Conservation (phyloP, 768 basidiomycete species). For the Boletus coccyginus region DNA sequence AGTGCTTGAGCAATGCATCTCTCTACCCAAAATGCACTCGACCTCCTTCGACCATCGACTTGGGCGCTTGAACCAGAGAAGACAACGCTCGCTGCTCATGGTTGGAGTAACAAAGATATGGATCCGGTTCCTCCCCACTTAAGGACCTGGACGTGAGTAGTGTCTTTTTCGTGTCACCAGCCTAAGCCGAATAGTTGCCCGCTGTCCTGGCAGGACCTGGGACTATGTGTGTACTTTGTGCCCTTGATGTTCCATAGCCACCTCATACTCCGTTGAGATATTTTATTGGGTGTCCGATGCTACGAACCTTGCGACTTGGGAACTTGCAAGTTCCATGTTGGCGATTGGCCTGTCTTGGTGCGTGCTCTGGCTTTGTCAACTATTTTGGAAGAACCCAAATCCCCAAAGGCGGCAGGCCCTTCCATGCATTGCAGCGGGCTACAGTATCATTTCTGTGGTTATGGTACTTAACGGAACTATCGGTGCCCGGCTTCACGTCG, state of each 20-base stretch:
- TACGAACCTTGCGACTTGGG: slow-evolving; percentile 43
- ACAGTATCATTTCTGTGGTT: slow-evolving; percentile 66
- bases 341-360: slow-evolving; percentile 73
- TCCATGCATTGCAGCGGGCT: slow-evolving; percentile 67
- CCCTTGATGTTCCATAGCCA: slow-evolving; percentile 18
- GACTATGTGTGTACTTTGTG: slow-evolving; percentile 64
- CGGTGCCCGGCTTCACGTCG: slow-evolving; percentile 73
- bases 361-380: not conserved
- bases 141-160: slow-evolving; percentile 55
- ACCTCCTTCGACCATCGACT: slow-evolving; percentile 18
- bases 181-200: not conserved
- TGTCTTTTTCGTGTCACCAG: not conserved
- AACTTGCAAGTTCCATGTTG: slow-evolving; percentile 67
- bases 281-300: slow-evolving; percentile 33
- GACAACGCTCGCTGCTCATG: slow-evolving; percentile 55
- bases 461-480: slow-evolving; percentile 78
- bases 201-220: slow-evolving; percentile 36
- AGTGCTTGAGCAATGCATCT: slow-evolving; percentile 4
- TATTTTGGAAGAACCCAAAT: not conserved
- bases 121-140: slow-evolving; percentile 61
- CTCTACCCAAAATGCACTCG: not conserved
- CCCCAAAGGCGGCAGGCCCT: slow-evolving; percentile 58
- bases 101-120: slow-evolving; percentile 76
- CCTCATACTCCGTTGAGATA: slow-evolving; percentile 15
- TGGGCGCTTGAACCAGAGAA: slow-evolving; percentile 21